A percentile compares a stretch with the other conserved stretches of the same genome.
phyloP scores from a whole-genome alignment of 1,284 basidiomycete genomes.

The Flammula alnicola region DNA sequence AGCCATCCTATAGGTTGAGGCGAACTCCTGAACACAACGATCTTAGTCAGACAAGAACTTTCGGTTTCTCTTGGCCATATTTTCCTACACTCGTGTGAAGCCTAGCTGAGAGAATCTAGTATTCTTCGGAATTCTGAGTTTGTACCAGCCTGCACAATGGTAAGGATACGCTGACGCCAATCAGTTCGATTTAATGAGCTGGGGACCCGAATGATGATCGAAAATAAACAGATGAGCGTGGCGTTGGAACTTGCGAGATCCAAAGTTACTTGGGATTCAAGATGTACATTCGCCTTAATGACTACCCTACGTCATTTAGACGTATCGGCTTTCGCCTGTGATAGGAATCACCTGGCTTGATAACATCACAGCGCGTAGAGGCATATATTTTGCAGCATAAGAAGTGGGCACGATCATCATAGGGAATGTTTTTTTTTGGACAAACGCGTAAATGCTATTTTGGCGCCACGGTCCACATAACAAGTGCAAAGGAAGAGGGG shows the following conservation, averaged over 20 bases:
- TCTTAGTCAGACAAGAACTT: no score
- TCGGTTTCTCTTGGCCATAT: background rate
- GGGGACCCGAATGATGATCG: no score
- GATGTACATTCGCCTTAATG: no score
- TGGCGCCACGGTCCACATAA: constrained; percentile 27
- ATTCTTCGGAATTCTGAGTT: background rate
- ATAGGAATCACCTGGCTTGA: constrained; percentile 1
- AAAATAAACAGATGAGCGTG: no score
- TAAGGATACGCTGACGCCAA: no score
- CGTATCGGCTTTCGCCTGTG: no score
- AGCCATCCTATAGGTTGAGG: no score
- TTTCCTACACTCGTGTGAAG: constrained; percentile 18
- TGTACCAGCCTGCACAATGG: background rate
- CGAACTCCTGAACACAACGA: no score
- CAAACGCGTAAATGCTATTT: constrained; percentile 26
- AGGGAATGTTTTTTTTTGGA: constrained; percentile 16
- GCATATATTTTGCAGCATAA: constrained; percentile 26
- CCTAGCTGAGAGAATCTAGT: background rate
- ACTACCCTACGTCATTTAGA: no score
- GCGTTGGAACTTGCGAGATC: no score
- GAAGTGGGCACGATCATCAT: constrained; percentile 20
- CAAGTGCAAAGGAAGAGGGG: constrained; percentile 22
- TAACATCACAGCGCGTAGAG: constrained; percentile 10
- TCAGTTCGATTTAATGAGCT: no score
- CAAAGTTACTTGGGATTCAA: no score